Conservation (phyloP, 345 rosid species). For the Euphorbia tirucalli region DNA sequence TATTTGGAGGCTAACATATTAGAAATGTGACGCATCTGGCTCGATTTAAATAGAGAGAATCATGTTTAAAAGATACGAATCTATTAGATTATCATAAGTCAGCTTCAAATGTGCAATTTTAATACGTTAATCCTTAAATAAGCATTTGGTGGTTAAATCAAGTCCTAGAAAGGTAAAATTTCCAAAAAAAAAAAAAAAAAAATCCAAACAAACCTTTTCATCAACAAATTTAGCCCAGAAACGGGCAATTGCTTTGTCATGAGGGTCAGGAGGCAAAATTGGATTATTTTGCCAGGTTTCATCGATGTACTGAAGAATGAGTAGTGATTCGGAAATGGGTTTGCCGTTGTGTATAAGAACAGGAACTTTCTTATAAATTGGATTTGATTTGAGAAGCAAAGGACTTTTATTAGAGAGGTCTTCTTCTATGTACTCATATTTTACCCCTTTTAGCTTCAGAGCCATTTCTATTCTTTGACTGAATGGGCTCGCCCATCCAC, state of each 20-base stretch:
- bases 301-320: slow-evolving; percentile 9
- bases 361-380: not conserved
- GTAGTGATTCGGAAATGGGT: slow-evolving; percentile 1
- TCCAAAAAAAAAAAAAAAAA: no score
- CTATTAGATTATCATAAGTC: no score
- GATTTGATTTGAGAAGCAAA: slow-evolving; percentile 4
- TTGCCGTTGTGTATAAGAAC: slow-evolving; percentile 3
- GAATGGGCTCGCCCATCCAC: not conserved
- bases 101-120: no score
- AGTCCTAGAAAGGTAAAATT: no score
- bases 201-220: no score
- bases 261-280: not conserved
- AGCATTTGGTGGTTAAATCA: no score
- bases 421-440: not conserved
- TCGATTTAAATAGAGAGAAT: no score
- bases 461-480: slow-evolving; percentile 1
- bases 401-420: not conserved
- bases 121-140: no score
- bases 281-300: slow-evolving; percentile 2
- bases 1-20: no score
- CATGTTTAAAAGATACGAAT: no score
- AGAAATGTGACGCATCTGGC: no score
- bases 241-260: slow-evolving; percentile 3
- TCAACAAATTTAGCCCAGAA: slow-evolving; percentile 10
- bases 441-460: not conserved